These are phyloP conservation scores for Anthracocystis walkeri DNA, from an alignment of 1,284 basidiomycete genomes.

Conservation along the genomic window DNA sequence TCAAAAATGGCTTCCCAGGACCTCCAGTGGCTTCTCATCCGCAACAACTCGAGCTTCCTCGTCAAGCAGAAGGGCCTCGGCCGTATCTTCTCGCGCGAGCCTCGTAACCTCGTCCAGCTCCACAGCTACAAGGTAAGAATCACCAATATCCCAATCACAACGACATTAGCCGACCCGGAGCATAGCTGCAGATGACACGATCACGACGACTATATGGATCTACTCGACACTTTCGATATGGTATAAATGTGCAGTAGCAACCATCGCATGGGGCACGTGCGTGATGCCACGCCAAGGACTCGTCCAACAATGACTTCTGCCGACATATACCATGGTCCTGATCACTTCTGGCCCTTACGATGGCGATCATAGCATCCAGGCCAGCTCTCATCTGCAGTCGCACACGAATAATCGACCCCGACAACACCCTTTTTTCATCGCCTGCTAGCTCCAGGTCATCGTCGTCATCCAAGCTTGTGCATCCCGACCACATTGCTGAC, in stretches of 20 bases:
- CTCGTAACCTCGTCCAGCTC: conserved; percentile 63
- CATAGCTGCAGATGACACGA: not conserved
- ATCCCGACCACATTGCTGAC: conserved; percentile 13
- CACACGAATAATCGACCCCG: too few relatives aligned
- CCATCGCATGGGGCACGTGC: not conserved
- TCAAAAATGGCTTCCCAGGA: conserved; percentile 64
- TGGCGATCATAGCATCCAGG: too few relatives aligned
- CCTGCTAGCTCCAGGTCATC: conserved; percentile 6
- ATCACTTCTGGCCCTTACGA: too few relatives aligned
- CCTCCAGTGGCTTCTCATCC: conserved; percentile 68
- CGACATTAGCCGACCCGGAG: conserved; percentile 3
- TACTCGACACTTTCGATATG: not conserved
- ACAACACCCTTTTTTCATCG: too few relatives aligned
- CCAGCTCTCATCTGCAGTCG: too few relatives aligned
- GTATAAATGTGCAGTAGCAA: not conserved
- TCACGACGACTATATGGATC: not conserved
- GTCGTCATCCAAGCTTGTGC: not conserved
- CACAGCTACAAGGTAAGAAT: conserved; percentile 67
- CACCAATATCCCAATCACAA: not conserved
- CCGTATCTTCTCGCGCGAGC: conserved; percentile 68
- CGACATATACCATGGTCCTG: too few relatives aligned
- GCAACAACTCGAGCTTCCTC: conserved; percentile 64
- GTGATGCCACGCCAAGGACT: not conserved
- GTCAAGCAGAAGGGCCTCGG: conserved; percentile 68
- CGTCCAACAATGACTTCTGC: not conserved